Evolutionary conservation across 495 filamentous ascomycete species (phyloP).

Genomic region (Daldinia concentrica): DNA sequence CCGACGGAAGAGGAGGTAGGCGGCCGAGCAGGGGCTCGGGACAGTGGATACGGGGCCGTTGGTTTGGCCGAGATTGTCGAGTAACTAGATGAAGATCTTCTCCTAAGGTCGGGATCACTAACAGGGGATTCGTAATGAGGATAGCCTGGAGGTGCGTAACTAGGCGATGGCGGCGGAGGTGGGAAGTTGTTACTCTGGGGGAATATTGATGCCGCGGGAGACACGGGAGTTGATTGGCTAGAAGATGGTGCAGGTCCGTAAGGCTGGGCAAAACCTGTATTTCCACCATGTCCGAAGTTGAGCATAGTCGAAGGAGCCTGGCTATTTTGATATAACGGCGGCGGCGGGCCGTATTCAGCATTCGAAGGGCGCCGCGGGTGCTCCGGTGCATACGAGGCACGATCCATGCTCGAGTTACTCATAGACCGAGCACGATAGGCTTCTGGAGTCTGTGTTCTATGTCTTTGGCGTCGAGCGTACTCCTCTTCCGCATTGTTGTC

Average conservation of each 20-base stretch:
- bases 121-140: slow-evolving; percentile 40
- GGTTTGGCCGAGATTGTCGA: slow-evolving; percentile 42
- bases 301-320: slow-evolving; percentile 47
- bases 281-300: slow-evolving; percentile 45
- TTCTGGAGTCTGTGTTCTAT: slow-evolving; percentile 69
- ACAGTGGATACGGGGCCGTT: slow-evolving; percentile 26
- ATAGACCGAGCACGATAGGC: slow-evolving; percentile 75
- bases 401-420: slow-evolving; percentile 74
- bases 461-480: slow-evolving; percentile 60
- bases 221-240: slow-evolving; percentile 44
- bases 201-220: slow-evolving; percentile 43
- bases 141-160: slow-evolving; percentile 38
- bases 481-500: slow-evolving; percentile 75
- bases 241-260: slow-evolving; percentile 39
- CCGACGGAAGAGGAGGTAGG: slow-evolving; percentile 35
- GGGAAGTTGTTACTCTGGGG: slow-evolving; percentile 34
- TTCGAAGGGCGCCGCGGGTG: slow-evolving; percentile 64
- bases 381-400: slow-evolving; percentile 56
- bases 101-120: slow-evolving; percentile 36
- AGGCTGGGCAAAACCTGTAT: slow-evolving; percentile 42
- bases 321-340: slow-evolving; percentile 52
- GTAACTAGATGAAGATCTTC: slow-evolving; percentile 39
- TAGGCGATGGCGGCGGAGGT: slow-evolving; percentile 40
- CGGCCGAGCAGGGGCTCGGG: slow-evolving; percentile 28
- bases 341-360: slow-evolving; percentile 63